phyloP scores from a whole-genome alignment of 208 protist genomes.

The Kentomonas sorsogonicus region DNA sequence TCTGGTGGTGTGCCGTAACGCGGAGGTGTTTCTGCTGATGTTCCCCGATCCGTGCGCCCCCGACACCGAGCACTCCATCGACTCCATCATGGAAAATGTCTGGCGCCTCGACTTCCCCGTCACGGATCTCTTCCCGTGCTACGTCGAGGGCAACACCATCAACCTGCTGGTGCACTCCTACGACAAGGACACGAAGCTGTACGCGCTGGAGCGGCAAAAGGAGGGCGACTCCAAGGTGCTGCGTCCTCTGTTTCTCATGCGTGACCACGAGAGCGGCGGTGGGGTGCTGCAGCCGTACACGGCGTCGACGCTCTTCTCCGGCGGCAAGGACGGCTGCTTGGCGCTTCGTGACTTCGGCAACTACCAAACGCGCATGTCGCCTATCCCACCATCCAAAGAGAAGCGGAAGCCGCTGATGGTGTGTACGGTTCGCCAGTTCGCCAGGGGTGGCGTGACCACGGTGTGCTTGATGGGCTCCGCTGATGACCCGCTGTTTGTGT shows the following conservation, averaged over 20 bases:
- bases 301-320: conserved; percentile 42
- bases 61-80: conserved; percentile 21
- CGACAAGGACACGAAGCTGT: conserved; percentile 84
- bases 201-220: conserved; percentile 58
- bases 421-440: conserved; percentile 33
- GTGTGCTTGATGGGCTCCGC: conserved; percentile 14
- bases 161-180: conserved; percentile 72
- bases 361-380: conserved; percentile 51
- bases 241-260: conserved; percentile 69
- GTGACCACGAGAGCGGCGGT: conserved; percentile 68
- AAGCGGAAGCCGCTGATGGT: conserved; percentile 53
- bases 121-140: conserved; percentile 40
- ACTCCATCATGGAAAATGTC: no score
- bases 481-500: conserved; percentile 11
- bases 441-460: conserved; percentile 41
- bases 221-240: conserved; percentile 50
- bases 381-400: conserved; percentile 73
- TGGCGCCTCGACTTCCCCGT: conserved; percentile 84
- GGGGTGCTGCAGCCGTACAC: conserved; percentile 31
- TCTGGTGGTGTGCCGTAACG: conserved; percentile 49
- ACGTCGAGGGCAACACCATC: conserved; percentile 30
- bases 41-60: conserved; percentile 19
- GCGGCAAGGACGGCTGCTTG: conserved; percentile 54
- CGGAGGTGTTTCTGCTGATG: conserved; percentile 51
- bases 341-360: conserved; percentile 58